Evolutionary conservation across 352 stramenopile species (phyloP).

Genomic region (Phytophthora litchii): DNA sequence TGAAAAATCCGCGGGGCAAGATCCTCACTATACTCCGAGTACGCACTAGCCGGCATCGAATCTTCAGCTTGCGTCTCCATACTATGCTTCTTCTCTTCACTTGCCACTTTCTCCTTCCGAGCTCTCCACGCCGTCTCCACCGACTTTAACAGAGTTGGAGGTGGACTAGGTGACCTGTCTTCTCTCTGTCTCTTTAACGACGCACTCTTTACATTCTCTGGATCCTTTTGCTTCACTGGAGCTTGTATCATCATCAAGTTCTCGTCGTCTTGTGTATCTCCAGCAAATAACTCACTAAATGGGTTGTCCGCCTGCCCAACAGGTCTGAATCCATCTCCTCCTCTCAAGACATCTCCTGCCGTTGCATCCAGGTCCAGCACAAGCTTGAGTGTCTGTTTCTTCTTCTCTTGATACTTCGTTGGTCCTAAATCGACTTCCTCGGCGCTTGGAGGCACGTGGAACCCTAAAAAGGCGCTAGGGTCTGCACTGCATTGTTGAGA

Average conservation of each 20-base stretch:
- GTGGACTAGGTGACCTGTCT: conserved; percentile 15
- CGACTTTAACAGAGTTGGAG: conserved; percentile 26
- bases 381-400: conserved; percentile 29
- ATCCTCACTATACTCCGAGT: conserved; percentile 42
- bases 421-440: conserved; percentile 7
- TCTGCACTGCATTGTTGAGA: conserved; percentile 73
- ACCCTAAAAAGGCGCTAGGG: conserved; percentile 55
- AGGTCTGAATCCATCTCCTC: conserved; percentile 16
- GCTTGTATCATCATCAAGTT: background rate
- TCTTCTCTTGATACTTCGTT: background rate
- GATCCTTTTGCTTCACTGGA: background rate
- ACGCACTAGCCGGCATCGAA: conserved; percentile 9
- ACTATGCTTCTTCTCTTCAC: background rate
- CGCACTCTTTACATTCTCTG: background rate
- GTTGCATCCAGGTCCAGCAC: conserved; percentile 40
- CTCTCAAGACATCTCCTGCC: conserved; percentile 2
- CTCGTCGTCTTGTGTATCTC: conserved; percentile 61
- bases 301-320: conserved; percentile 20
- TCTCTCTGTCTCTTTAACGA: conserved; percentile 11
- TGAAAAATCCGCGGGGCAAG: conserved; percentile 30
- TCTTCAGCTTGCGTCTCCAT: conserved; percentile 7
- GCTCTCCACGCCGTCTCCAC: conserved; percentile 33
- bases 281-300: conserved; percentile 55
- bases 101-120: conserved; percentile 20
- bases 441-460: conserved; percentile 29